Conservation (phyloP, 2,329 filamentous ascomycete species). For the Ustilaginoidea virens region DNA sequence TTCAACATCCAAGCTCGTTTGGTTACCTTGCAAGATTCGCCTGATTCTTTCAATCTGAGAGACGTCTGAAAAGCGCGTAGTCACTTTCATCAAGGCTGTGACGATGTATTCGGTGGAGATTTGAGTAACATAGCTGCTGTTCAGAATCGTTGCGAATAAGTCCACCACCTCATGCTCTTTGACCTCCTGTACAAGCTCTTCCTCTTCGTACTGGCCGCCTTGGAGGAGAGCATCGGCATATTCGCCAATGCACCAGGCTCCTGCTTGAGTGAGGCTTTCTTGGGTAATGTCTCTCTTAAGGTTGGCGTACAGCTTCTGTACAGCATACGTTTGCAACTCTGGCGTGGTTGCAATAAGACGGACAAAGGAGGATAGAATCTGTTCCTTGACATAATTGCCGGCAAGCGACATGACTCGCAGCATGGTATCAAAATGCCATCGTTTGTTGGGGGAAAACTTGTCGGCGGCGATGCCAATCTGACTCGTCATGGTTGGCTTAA, state of each 20-base stretch:
- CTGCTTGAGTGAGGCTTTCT: constrained; percentile 84
- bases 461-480: constrained; percentile 97
- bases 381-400: constrained; percentile 94
- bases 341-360: constrained; percentile 88
- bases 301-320: constrained; percentile 82
- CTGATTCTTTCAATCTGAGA: constrained; percentile 79
- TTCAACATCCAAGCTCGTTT: constrained; percentile 83
- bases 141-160: constrained; percentile 80
- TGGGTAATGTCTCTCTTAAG: constrained; percentile 96
- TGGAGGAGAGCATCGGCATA: constrained; percentile 82
- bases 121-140: constrained; percentile 87
- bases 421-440: constrained; percentile 98
- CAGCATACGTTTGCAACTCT: constrained; percentile 89
- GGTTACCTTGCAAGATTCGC: constrained; percentile 59
- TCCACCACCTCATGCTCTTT: constrained; percentile 85
- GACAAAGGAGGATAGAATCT: constrained; percentile 92
- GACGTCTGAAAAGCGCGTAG: constrained; percentile 68
- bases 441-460: constrained; percentile 87
- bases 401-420: constrained; percentile 83
- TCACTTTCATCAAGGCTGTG: constrained; percentile 88
- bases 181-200: constrained; percentile 68
- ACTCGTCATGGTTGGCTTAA: constrained; percentile 96
- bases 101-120: constrained; percentile 91
- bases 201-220: constrained; percentile 85
- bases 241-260: constrained; percentile 95